Conservation (phyloP, 2,329 filamentous ascomycete genomes). For the Coccinonectria pachysandricola region DNA sequence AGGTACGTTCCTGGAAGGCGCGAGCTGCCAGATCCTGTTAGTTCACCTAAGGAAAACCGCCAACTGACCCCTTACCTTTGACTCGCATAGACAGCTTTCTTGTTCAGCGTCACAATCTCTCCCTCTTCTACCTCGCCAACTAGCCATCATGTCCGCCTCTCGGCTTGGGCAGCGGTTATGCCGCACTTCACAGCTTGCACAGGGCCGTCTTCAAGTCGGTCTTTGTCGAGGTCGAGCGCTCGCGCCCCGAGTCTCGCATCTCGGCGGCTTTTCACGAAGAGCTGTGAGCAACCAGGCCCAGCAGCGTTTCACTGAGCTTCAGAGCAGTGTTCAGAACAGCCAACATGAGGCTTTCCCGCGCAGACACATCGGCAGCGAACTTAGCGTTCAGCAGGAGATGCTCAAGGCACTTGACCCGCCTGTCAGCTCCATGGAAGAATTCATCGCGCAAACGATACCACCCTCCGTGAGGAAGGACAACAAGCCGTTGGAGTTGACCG, state of each 20-base stretch:
- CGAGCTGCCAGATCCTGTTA: too few species aligned
- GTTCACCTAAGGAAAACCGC: too few species aligned
- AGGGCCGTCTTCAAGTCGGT: constrained; percentile 10
- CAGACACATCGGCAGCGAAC: constrained; percentile 76
- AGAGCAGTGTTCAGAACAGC: constrained; percentile 10
- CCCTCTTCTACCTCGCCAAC: too few species aligned
- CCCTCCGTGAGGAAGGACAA: constrained; percentile 46
- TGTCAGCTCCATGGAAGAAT: constrained; percentile 63
- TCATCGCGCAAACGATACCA: constrained; percentile 75
- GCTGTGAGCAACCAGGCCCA: constrained; percentile 5
- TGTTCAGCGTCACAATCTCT: too few species aligned
- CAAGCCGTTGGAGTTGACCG: constrained; percentile 17
- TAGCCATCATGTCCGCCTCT: constrained; percentile 17
- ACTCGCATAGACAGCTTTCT: too few species aligned
- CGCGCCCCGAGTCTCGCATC: too few species aligned
- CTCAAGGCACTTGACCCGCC: constrained; percentile 69
- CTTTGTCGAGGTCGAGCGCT: constrained; percentile 8
- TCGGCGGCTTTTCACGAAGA: too few species aligned
- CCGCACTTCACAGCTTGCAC: constrained; percentile 14
- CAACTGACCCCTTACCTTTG: too few species aligned
- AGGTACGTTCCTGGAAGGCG: too few species aligned
- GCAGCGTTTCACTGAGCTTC: constrained; percentile 12
- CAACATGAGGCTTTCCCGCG: constrained; percentile 49
- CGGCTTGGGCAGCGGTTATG: constrained; percentile 18
- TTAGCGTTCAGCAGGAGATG: constrained; percentile 62